Base-by-base conservation (phyloP, 2,329 filamentous ascomycete species). In the Cytospora leucostoma region DNA sequence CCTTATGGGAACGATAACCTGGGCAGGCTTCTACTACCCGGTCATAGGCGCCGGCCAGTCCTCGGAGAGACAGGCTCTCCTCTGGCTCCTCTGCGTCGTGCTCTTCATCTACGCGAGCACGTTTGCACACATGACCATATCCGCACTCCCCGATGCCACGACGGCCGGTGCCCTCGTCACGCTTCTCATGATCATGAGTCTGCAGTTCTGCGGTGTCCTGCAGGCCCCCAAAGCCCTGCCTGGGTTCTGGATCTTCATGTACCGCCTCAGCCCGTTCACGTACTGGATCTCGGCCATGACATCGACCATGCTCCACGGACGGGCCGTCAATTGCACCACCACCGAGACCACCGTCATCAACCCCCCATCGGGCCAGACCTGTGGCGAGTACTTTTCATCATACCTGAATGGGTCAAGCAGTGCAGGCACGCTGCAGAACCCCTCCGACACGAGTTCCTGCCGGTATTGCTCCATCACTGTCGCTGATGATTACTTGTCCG, bases 191-290 rank as follows among this genome's bases (percentile, higher is more conserved):
- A 79, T 84, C 33, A 80, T 89, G 72, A 82, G 79, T 66, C 76
- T 86, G 44, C 79, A 85, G 62, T 89, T 89, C 77, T 85, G 82
- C 69, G 82, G 88, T 71, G 88, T 91, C 4, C 76, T 92, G 60
- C 85, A 88, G 65, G 74, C 81, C 0, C 83, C 87, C 0, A 65
- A 70, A 4, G 79, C 80, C 0, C 78, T 92, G 1, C 89, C 89
- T 0, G 81, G 84, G 0, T 92, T 92, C 77, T 93, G 89, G 89
- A 85, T 86, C 65, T 92, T 91, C 77, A 92, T 92, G 89, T 90
- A 91, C 74, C 82, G 85, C 33, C 79, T 86, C 12, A 86, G 82
- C 0, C 88, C 87, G 0, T 87, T 90, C 64, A 90, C 86, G 0
- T 91, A 91, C 74, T 85, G 81, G 80, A 85, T 92, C 63, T 80